Conservation (phyloP, 2,329 filamentous ascomycete genomes). For the Aspergillus aculeatus region DNA sequence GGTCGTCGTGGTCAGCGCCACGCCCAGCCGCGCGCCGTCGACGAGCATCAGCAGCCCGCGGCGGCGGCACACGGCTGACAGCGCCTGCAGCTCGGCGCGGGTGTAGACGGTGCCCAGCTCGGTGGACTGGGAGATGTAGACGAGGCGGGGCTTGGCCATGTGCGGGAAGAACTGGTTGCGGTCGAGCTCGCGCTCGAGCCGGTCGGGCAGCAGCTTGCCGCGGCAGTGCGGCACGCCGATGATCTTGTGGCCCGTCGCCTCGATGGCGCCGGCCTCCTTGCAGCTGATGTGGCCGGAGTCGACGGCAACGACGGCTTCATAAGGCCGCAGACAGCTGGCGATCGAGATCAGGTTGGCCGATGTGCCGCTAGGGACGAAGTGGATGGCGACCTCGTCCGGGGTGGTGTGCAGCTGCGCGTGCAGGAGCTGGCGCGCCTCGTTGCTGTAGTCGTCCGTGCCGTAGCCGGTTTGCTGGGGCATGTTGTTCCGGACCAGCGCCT, state of each 20-base stretch:
- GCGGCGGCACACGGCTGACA: conserved; percentile 46
- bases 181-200: conserved; percentile 45
- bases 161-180: conserved; percentile 54
- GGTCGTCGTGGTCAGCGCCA: conserved; percentile 43
- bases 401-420: conserved; percentile 30
- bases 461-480: conserved; percentile 49
- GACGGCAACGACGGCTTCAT: conserved; percentile 53
- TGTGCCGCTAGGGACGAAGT: conserved; percentile 54
- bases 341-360: conserved; percentile 55
- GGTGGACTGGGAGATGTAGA: conserved; percentile 55
- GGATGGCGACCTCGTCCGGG: conserved; percentile 46
- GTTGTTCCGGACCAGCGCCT: conserved; percentile 49
- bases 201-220: conserved; percentile 49
- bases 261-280: conserved; percentile 53
- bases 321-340: conserved; percentile 51
- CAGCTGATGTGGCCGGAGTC: conserved; percentile 52
- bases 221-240: conserved; percentile 49
- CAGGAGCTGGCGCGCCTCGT: conserved; percentile 45
- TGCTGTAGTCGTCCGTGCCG: conserved; percentile 48
- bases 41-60: conserved; percentile 47
- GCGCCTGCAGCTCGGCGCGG: conserved; percentile 41
- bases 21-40: conserved; percentile 50
- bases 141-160: conserved; percentile 52
- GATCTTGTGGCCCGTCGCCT: conserved; percentile 54
- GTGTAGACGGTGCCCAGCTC: conserved; percentile 53